Evolutionary conservation across 2,329 filamentous ascomycete genomes (phyloP).

Genomic region (Periconia macrospinosa): DNA sequence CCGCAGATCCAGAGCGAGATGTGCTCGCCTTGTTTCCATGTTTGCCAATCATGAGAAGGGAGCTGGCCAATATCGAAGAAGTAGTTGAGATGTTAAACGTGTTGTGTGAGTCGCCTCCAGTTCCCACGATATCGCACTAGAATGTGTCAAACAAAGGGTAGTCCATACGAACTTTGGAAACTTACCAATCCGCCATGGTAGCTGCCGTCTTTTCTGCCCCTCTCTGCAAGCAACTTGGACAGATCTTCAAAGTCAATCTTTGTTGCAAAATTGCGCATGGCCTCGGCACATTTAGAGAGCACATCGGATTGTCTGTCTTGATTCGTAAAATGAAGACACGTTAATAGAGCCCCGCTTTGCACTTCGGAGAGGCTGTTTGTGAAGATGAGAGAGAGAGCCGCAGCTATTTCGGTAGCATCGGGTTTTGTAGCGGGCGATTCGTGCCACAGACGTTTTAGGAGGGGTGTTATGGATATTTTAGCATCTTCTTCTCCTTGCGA

Average conservation of each 20-base stretch:
- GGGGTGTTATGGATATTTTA: constrained; percentile 64
- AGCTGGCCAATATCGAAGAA: constrained; percentile 86
- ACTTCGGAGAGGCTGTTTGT: constrained; percentile 85
- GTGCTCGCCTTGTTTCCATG: constrained; percentile 96
- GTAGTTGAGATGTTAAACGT: constrained; percentile 99
- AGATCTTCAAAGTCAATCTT: constrained; percentile 69
- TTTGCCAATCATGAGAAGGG: constrained; percentile 84
- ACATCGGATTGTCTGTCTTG: constrained; percentile 84
- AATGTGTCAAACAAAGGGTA: constrained; percentile 14
- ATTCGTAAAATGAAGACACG: constrained; percentile 87
- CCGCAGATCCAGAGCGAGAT: constrained; percentile 92
- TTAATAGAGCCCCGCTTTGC: constrained; percentile 84
- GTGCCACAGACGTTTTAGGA: constrained; percentile 74
- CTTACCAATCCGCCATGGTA: constrained; percentile 85
- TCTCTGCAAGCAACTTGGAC: constrained; percentile 60
- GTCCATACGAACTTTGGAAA: background rate
- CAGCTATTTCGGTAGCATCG: constrained; percentile 78
- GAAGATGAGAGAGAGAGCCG: constrained; percentile 90
- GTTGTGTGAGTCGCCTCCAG: constrained; percentile 92
- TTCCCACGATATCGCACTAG: constrained; percentile 94
- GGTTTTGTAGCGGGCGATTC: constrained; percentile 48
- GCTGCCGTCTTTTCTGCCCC: constrained; percentile 66
- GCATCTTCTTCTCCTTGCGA: constrained; percentile 22
- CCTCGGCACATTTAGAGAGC: constrained; percentile 78
- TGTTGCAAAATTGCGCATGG: constrained; percentile 80